A percentile compares a stretch with the other conserved stretches of the same genome.
These are phyloP conservation scores for Ganoderma sp. DNA, from an alignment of 1,284 basidiomycete genomes.

Conservation along the genomic window DNA sequence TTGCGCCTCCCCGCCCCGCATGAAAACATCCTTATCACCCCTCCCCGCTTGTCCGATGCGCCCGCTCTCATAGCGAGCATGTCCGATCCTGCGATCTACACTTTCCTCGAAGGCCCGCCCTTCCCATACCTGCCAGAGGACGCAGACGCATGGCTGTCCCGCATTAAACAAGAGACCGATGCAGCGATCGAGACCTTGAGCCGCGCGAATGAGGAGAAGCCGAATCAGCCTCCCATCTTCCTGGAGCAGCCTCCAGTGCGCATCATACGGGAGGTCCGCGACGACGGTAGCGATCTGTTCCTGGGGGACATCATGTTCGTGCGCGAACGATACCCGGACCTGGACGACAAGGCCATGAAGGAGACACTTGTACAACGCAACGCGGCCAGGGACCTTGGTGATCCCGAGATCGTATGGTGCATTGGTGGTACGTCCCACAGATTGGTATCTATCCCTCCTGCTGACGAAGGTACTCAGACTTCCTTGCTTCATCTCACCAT, in stretches of 20 bases:
- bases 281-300: conserved; percentile 54
- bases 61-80: conserved; percentile 45
- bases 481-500: conserved; percentile 61
- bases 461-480: conserved; percentile 47
- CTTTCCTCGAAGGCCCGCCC: conserved; percentile 53
- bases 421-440: conserved; percentile 51
- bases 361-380: conserved; percentile 47
- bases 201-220: conserved; percentile 36
- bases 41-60: conserved; percentile 56
- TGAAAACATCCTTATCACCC: conserved; percentile 62
- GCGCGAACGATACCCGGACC: conserved; percentile 44
- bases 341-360: conserved; percentile 42
- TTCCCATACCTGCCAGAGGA: conserved; percentile 57
- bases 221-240: conserved; percentile 38
- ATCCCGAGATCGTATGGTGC: conserved; percentile 58
- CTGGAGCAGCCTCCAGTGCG: conserved; percentile 51
- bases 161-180: conserved; percentile 36
- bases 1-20: conserved; percentile 46
- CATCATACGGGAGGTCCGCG: conserved; percentile 51
- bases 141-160: conserved; percentile 44
- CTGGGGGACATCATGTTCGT: conserved; percentile 51
- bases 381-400: conserved; percentile 45
- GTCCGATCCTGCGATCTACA: conserved; percentile 57
- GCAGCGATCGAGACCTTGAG: conserved; percentile 47
- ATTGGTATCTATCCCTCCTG: background rate